These are phyloP conservation scores for Dactylorhiza incarnata DNA, from an alignment of 106 monocot species.

Conservation along the genomic window DNA sequence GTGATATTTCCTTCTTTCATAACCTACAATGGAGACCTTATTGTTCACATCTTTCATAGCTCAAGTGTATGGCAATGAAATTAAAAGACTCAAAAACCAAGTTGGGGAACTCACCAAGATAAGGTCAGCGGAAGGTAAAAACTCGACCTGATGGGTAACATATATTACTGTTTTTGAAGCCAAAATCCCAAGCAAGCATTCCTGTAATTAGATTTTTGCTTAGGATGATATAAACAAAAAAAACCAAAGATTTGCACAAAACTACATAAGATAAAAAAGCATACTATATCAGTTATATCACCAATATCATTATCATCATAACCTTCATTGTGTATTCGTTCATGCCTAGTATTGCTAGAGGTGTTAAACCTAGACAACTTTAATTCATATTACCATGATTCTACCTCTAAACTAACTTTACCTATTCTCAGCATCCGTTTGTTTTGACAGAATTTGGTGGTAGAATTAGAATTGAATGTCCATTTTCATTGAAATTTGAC, in stretches of 20 bases:
- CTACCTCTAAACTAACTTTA: no score
- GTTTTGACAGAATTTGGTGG: no score
- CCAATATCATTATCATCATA: no score
- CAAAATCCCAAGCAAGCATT: slow-evolving; percentile 62
- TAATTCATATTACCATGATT: no score
- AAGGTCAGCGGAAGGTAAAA: slow-evolving; percentile 86
- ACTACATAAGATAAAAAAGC: neutral
- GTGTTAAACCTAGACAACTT: no score
- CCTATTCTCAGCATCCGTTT: no score
- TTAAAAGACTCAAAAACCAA: neutral
- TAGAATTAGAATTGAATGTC: no score
- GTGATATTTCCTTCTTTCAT: slow-evolving; percentile 78
- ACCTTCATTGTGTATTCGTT: no score
- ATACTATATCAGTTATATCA: neutral
- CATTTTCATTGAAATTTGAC: no score
- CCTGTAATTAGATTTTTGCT: slow-evolving; percentile 24
- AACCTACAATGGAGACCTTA: slow-evolving; percentile 20
- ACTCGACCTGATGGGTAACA: slow-evolving; percentile 95
- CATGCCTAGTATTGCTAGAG: no score
- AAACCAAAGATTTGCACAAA: neutral
- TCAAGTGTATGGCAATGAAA: neutral
- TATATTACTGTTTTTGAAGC: slow-evolving; percentile 83
- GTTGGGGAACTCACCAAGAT: slow-evolving; percentile 54
- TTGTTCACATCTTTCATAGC: neutral
- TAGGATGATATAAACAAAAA: neutral